phyloP scores from a whole-genome alignment of 2,329 filamentous ascomycete genomes.

The Aspergillus tamarii region DNA sequence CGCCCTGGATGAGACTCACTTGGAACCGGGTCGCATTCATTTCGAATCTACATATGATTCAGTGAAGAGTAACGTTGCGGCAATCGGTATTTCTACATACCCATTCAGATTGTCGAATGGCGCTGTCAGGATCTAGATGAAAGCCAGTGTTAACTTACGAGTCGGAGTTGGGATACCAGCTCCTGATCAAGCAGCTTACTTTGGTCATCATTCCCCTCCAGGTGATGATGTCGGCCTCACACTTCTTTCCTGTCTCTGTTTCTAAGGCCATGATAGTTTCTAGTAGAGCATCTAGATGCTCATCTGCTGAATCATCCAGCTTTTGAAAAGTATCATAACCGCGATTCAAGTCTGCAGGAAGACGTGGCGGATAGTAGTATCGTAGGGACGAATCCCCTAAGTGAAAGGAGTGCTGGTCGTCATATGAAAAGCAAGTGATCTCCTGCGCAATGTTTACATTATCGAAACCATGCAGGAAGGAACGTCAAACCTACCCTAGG shows the following conservation, averaged over 20 bases:
- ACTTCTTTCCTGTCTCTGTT: conserved; percentile 65
- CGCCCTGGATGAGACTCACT: conserved; percentile 52
- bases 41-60: conserved; percentile 67
- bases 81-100: conserved; percentile 47
- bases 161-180: not conserved
- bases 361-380: conserved; percentile 80
- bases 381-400: conserved; percentile 78
- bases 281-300: conserved; percentile 84
- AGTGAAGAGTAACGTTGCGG: not conserved
- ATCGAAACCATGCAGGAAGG: not conserved
- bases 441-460: conserved; percentile 61
- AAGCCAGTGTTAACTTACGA: not conserved
- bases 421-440: conserved; percentile 91
- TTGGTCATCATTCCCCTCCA: conserved; percentile 99
- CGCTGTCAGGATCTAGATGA: conserved; percentile 74
- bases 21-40: conserved; percentile 95
- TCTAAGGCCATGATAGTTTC: conserved; percentile 76
- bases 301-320: conserved; percentile 78
- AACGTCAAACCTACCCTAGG: conserved; percentile 61
- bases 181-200: conserved; percentile 51
- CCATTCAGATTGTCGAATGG: conserved; percentile 82
- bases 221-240: conserved; percentile 79
- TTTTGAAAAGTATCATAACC: conserved; percentile 84
- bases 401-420: conserved; percentile 76
- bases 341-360: conserved; percentile 73